Conservation (phyloP, 805 yeast species). For the Lachancea kluyveri region DNA sequence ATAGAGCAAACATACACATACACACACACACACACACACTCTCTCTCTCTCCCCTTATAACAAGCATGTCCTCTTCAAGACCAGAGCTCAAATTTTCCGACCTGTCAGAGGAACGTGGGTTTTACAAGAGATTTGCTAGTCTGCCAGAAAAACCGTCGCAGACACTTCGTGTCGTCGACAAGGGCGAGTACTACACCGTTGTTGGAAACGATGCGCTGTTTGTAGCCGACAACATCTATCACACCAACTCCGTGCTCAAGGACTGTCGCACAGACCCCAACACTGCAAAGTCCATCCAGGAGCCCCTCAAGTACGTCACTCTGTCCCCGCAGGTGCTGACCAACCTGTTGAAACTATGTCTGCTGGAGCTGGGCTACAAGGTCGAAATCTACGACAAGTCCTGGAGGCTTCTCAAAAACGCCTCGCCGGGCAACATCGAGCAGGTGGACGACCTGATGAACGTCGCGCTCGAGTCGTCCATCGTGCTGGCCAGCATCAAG, state of each 20-base stretch:
- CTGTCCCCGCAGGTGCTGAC: conserved; percentile 69
- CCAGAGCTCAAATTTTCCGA: conserved; percentile 57
- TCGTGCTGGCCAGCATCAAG: conserved; percentile 44
- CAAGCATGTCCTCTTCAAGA: conserved; percentile 33
- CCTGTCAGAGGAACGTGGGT: conserved; percentile 42
- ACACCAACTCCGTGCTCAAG: conserved; percentile 77
- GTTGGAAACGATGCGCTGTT: conserved; percentile 71
- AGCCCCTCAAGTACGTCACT: conserved; percentile 50
- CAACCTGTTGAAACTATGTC: conserved; percentile 55
- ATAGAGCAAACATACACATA: neutral
- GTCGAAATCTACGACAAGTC: conserved; percentile 70
- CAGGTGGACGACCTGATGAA: conserved; percentile 65
- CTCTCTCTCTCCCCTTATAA: too few species aligned
- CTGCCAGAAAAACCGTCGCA: conserved; percentile 44
- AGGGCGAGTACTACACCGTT: conserved; percentile 73
- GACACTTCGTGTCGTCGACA: conserved; percentile 69
- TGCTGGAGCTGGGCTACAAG: conserved; percentile 67
- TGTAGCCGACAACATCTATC: conserved; percentile 79
- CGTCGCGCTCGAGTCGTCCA: conserved; percentile 40
- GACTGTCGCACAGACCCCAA: conserved; percentile 30
- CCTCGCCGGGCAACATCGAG: conserved; percentile 88
- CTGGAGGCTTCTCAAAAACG: conserved; percentile 54
- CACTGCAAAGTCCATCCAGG: conserved; percentile 35
- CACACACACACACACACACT: neutral
- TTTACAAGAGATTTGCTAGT: conserved; percentile 41